These are phyloP conservation scores for Didymella sp. DNA, from an alignment of 2,329 filamentous ascomycete genomes.

Conservation along the genomic window DNA sequence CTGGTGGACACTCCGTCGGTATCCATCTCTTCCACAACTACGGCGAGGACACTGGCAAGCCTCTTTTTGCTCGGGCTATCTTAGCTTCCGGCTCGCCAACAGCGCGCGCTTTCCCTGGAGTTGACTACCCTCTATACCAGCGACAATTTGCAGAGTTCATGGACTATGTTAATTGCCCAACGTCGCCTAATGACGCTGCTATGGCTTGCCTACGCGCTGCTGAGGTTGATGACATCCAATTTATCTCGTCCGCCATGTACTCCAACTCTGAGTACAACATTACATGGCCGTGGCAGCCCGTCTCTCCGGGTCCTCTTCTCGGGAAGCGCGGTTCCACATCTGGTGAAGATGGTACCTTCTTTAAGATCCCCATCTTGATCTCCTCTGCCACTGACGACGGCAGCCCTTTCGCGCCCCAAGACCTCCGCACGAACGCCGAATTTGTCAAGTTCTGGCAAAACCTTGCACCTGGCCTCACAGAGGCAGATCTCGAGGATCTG, in stretches of 20 bases:
- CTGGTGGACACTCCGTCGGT: constrained; percentile 49
- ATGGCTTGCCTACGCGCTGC: constrained; percentile 52
- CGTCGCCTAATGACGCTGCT: constrained; percentile 36
- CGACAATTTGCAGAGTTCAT: constrained; percentile 43
- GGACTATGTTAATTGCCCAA: constrained; percentile 37
- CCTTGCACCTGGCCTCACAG: constrained; percentile 39
- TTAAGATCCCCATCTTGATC: constrained; percentile 43
- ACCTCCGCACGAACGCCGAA: constrained; percentile 48
- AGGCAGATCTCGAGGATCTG: constrained; percentile 39
- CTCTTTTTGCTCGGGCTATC: constrained; percentile 45
- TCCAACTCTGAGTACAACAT: constrained; percentile 49
- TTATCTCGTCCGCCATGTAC: constrained; percentile 51
- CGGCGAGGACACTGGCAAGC: constrained; percentile 37
- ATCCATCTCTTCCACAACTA: constrained; percentile 50
- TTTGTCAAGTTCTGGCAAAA: constrained; percentile 44
- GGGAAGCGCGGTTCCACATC: constrained; percentile 56
- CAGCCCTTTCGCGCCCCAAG: constrained; percentile 38
- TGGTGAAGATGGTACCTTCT: constrained; percentile 45
- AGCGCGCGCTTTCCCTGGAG: constrained; percentile 44
- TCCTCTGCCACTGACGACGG: constrained; percentile 50
- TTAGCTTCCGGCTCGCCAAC: constrained; percentile 47
- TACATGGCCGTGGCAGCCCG: constrained; percentile 60
- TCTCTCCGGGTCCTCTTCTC: constrained; percentile 55
- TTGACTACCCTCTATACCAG: constrained; percentile 42
- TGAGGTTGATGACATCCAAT: constrained; percentile 49